A percentile compares a stretch with the other conserved stretches of the same genome.
Evolutionary conservation across 2,329 filamentous ascomycete genomes (phyloP).

Genomic region (Alternaria solani): DNA sequence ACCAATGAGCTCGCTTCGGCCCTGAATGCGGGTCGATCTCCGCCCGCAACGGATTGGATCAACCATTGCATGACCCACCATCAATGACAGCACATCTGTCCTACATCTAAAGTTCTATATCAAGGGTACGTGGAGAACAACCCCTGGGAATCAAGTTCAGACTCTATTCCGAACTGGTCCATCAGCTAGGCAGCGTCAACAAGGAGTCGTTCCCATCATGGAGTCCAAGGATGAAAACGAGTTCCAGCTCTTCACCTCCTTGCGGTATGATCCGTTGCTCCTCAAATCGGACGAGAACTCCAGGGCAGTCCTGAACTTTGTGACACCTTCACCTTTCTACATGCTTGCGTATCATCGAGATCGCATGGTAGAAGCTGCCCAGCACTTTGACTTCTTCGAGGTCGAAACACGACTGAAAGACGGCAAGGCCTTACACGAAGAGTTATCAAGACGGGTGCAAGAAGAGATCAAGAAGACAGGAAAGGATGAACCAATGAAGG

Average conservation of each 20-base stretch:
- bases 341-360: conserved; percentile 82
- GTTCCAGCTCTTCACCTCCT: conserved; percentile 52
- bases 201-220: conserved; percentile 21
- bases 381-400: conserved; percentile 58
- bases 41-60: background rate
- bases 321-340: conserved; percentile 71
- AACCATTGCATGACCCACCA: background rate
- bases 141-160: background rate
- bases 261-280: conserved; percentile 51
- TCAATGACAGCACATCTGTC: conserved; percentile 5
- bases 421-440: conserved; percentile 42
- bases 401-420: conserved; percentile 47
- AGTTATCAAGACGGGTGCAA: conserved; percentile 46
- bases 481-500: conserved; percentile 41
- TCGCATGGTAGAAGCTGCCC: conserved; percentile 71
- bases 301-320: conserved; percentile 59
- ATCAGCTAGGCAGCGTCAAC: background rate
- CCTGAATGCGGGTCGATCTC: background rate
- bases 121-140: background rate
- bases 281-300: conserved; percentile 51
- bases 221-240: conserved; percentile 24
- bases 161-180: background rate
- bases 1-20: background rate
- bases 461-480: conserved; percentile 30
- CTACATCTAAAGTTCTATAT: background rate